These are phyloP conservation scores for Mortierella hygrophila DNA, from an alignment of 192 early-diverging fungal species.

Conservation along the genomic window DNA sequence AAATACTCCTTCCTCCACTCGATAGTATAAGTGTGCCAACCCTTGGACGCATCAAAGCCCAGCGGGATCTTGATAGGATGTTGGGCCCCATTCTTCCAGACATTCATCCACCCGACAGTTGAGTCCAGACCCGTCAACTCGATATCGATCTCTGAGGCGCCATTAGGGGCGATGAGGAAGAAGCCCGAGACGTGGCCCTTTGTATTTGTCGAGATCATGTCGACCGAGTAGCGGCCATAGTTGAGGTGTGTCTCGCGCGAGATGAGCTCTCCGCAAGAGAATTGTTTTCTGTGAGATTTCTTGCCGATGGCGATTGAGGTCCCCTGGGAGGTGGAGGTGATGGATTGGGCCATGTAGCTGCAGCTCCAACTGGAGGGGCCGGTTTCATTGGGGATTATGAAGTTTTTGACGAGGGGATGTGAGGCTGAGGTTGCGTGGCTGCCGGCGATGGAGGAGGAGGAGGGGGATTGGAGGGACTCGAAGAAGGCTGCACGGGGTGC, in stretches of 20 bases:
- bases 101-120: conserved; percentile 16
- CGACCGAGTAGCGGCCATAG: conserved; percentile 34
- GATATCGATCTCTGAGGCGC: conserved; percentile 26
- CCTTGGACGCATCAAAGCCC: conserved; percentile 21
- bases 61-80: conserved; percentile 13
- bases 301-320: conserved; percentile 18
- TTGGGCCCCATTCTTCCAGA: conserved; percentile 18
- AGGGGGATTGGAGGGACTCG: neutral
- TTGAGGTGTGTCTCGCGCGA: neutral
- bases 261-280: conserved; percentile 30
- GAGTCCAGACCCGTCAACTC: conserved; percentile 38
- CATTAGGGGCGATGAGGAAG: conserved; percentile 20
- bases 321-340: neutral
- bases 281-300: conserved; percentile 2
- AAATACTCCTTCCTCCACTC: conserved; percentile 22
- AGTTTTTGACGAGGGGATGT: conserved; percentile 9
- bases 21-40: conserved; percentile 31
- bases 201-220: conserved; percentile 24
- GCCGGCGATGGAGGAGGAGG: neutral
- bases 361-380: conserved; percentile 17
- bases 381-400: conserved; percentile 17
- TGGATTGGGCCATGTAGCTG: neutral
- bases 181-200: conserved; percentile 30
- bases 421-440: neutral
- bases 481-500: neutral